Percentiles rank a stretch among this genome's conserved stretches.
These are phyloP conservation scores for Pyricularia sp. DNA, from an alignment of 2,329 filamentous ascomycete genomes.

Conservation along the genomic window DNA sequence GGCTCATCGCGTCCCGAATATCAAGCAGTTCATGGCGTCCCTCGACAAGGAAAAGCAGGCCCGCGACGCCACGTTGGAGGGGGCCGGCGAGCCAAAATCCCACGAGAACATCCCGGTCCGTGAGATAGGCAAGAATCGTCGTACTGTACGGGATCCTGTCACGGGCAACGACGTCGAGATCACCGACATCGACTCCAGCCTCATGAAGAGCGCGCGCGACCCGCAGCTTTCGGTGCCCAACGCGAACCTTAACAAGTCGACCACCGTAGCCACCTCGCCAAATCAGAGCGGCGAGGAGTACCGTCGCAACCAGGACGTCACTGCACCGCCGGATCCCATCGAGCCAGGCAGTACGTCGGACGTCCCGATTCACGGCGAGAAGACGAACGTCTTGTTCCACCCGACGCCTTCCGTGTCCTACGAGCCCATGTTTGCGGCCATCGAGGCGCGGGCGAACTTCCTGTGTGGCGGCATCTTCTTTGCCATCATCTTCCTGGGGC, in stretches of 20 bases:
- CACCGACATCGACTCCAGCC: slow-evolving; percentile 53
- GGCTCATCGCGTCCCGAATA: slow-evolving; percentile 75
- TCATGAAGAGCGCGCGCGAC: slow-evolving; percentile 55
- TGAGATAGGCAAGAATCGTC: slow-evolving; percentile 39
- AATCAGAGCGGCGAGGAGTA: slow-evolving; percentile 72
- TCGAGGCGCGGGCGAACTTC: slow-evolving; percentile 67
- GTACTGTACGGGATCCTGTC: slow-evolving; percentile 75
- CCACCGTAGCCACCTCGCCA: slow-evolving; percentile 61
- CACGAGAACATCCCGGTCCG: slow-evolving; percentile 34
- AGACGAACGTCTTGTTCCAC: slow-evolving; percentile 93
- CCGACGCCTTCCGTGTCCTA: slow-evolving; percentile 85
- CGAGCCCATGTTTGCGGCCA: slow-evolving; percentile 71
- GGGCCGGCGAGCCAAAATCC: slow-evolving; percentile 29
- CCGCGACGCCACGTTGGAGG: slow-evolving; percentile 63
- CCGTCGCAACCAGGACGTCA: slow-evolving; percentile 76
- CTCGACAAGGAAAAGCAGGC: slow-evolving; percentile 72
- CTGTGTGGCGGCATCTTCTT: slow-evolving; percentile 64
- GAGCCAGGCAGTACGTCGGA: slow-evolving; percentile 77
- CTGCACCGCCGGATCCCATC: slow-evolving; percentile 81
- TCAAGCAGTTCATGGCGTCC: slow-evolving; percentile 71
- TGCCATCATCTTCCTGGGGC: slow-evolving; percentile 67
- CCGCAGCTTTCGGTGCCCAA: slow-evolving; percentile 73
- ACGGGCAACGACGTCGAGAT: slow-evolving; percentile 82
- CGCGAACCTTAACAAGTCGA: slow-evolving; percentile 70
- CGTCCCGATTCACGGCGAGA: slow-evolving; percentile 91